These are phyloP conservation scores for Sabuloglossum arenarium DNA, from an alignment of 495 filamentous ascomycete species.

Conservation along the genomic window DNA sequence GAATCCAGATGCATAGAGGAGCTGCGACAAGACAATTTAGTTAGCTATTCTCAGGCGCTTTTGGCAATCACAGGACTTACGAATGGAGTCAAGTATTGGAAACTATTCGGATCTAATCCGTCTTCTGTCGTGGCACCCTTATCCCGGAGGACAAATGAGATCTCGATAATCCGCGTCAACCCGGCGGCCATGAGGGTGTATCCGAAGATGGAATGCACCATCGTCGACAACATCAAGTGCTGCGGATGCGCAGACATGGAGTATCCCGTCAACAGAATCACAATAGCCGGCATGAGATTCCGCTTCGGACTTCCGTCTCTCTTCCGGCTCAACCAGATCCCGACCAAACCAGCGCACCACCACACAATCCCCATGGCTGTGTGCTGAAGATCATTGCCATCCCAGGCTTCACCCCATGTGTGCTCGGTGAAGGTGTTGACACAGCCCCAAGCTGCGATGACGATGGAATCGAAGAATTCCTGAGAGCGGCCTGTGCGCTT, in stretches of 20 bases:
- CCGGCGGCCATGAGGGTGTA: constrained; percentile 91
- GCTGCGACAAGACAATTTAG: constrained; percentile 22
- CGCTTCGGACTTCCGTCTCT: constrained; percentile 70
- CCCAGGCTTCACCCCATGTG: constrained; percentile 77
- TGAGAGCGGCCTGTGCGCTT: constrained; percentile 69
- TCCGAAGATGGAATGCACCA: constrained; percentile 82
- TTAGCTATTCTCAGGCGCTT: constrained; percentile 6
- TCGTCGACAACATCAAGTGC: constrained; percentile 56
- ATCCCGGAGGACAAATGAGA: constrained; percentile 71
- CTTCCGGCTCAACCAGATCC: constrained; percentile 74
- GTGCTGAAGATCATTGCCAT: constrained; percentile 89
- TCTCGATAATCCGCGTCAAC: constrained; percentile 66
- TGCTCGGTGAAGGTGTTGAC: constrained; percentile 98
- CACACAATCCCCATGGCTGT: constrained; percentile 94
- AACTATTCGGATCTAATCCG: constrained; percentile 55
- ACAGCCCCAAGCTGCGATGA: constrained; percentile 87
- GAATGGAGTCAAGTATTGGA: constrained; percentile 81
- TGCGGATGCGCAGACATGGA: constrained; percentile 85
- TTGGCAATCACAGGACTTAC: no score
- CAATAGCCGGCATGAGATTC: constrained; percentile 80
- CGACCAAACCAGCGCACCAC: constrained; percentile 85
- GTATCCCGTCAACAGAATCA: constrained; percentile 86
- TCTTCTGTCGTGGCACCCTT: constrained; percentile 31
- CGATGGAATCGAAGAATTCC: constrained; percentile 86
- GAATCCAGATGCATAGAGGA: constrained; percentile 85